Percentiles rank a stretch among this genome's conserved stretches.
Conservation (phyloP, 225 moss, liverwort and hornwort species). For the Takakia lepidozioides region DNA sequence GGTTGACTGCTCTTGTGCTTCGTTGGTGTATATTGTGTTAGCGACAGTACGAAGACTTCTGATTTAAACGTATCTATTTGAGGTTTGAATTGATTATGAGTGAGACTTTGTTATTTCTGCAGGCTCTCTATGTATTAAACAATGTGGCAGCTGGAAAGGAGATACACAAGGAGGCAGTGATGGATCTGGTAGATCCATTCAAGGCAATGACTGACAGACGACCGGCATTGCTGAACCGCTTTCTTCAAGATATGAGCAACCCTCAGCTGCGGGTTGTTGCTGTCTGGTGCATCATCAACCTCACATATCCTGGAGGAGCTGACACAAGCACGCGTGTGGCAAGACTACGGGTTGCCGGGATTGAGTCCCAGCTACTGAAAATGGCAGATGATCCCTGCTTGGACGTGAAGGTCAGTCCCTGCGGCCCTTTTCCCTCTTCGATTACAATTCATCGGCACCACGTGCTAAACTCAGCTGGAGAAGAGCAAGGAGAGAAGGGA, state of each 20-base stretch:
- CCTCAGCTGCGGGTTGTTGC: slow-evolving; percentile 89
- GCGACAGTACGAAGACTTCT: too few species aligned
- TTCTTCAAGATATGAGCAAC: slow-evolving; percentile 89
- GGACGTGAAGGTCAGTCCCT: slow-evolving; percentile 72
- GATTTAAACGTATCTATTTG: too few species aligned
- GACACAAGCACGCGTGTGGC: slow-evolving; percentile 44
- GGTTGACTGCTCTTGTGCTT: too few species aligned
- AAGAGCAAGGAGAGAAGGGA: too few species aligned
- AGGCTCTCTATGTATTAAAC: slow-evolving; percentile 90
- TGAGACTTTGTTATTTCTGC: too few species aligned
- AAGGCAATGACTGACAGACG: slow-evolving; percentile 8
- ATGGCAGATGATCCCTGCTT: slow-evolving; percentile 97
- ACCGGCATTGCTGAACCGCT: slow-evolving; percentile 53
- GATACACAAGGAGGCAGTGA: slow-evolving; percentile 80
- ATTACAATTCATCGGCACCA: slow-evolving; percentile 1
- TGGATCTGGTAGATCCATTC: slow-evolving; percentile 50
- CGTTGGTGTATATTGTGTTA: too few species aligned
- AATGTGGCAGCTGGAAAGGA: slow-evolving; percentile 86
- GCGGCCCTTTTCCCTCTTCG: too few species aligned
- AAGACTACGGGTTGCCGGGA: slow-evolving; percentile 68
- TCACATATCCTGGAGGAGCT: slow-evolving; percentile 58
- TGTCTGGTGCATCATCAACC: slow-evolving; percentile 95
- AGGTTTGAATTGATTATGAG: too few species aligned
- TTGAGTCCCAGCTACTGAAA: slow-evolving; percentile 67
- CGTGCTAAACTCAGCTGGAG: too few species aligned